Base-by-base conservation (phyloP, 805 yeast genomes). In the Saccharomycopsis javanensis region DNA sequence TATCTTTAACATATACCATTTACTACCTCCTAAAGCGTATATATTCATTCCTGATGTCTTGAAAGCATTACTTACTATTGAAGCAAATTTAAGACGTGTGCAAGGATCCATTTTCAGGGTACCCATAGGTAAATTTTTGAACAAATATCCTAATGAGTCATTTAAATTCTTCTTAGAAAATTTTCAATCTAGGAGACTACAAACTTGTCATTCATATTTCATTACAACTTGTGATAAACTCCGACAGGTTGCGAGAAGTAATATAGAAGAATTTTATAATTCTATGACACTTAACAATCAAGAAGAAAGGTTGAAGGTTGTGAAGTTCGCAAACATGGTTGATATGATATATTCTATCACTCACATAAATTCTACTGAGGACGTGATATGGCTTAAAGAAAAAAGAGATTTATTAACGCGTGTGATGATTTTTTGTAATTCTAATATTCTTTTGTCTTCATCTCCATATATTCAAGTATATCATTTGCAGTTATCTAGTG, bases 1-100 rank as follows among this genome's bases (percentile, higher is more conserved):
- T 0, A 88, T 94, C 57, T 75, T 94, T 64, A 89, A 92, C 64
- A 87, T 94, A 45, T 94, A 92, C 73, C 96, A 95, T 66, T 74
- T 90, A 61, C 72, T 94, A 33, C 99, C 99, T 0, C 82, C 96
- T 1, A 87, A 88, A 61, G 99, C 99, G 0, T 87, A 82, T 69
- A 85, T 92, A 18, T 94, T 89, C 65, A 82, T 95, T 82, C 92
- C 88, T 54, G 96, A 90, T 64, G 77, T 94, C 57, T 78, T 94
- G 64, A 79, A 77, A 55, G 85, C 92, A 3, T 77, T 94, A 57
- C 80, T 85, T 62, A 83, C 81, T 58, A 72, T 94, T 65, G 99
- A 94, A 69, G 82, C 85, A 2, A 85, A 85, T 60, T 73, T 94
- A 64, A 85, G 96, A 57, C 82, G 97, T 23, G 88, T 87, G 61